Percentiles rank a stretch among this genome's conserved stretches.
Evolutionary conservation across 768 basidiomycete genomes (phyloP).

Genomic region (Russula olivacea): DNA sequence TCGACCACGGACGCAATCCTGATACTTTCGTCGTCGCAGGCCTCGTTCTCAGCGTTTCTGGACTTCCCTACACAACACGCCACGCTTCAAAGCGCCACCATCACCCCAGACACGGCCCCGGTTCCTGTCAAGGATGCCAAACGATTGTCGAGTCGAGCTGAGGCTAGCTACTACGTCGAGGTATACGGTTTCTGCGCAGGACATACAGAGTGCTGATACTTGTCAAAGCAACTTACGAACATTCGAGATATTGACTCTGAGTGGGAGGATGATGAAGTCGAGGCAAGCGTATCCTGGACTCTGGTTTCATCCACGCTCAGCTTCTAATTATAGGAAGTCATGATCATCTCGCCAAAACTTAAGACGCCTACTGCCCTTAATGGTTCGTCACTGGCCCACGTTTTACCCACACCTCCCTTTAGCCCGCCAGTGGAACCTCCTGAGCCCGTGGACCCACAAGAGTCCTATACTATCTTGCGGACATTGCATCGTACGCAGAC

Average conservation of each 20-base stretch:
- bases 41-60: slow-evolving; percentile 23
- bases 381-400: not conserved
- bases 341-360: slow-evolving; percentile 24
- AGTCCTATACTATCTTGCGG: slow-evolving; percentile 23
- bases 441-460: not conserved
- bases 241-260: slow-evolving; percentile 25
- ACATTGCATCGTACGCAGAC: slow-evolving; percentile 21
- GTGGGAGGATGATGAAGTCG: slow-evolving; percentile 27
- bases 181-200: slow-evolving; percentile 5
- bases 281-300: slow-evolving; percentile 8
- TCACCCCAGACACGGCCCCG: slow-evolving; percentile 2
- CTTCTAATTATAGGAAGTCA: slow-evolving; percentile 20
- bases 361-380: not conserved
- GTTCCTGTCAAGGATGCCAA: slow-evolving; percentile 3
- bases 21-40: slow-evolving; percentile 9
- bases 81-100: not conserved
- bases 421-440: not conserved
- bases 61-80: slow-evolving; percentile 2
- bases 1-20: not conserved
- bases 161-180: slow-evolving; percentile 26
- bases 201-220: not conserved
- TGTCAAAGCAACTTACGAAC: slow-evolving; percentile 21
- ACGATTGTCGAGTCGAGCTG: slow-evolving; percentile 16
- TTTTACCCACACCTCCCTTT: slow-evolving; percentile 9
- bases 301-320: not conserved